Conservation (phyloP, 352 stramenopile genomes). For the Phytophthora cryptogea region DNA sequence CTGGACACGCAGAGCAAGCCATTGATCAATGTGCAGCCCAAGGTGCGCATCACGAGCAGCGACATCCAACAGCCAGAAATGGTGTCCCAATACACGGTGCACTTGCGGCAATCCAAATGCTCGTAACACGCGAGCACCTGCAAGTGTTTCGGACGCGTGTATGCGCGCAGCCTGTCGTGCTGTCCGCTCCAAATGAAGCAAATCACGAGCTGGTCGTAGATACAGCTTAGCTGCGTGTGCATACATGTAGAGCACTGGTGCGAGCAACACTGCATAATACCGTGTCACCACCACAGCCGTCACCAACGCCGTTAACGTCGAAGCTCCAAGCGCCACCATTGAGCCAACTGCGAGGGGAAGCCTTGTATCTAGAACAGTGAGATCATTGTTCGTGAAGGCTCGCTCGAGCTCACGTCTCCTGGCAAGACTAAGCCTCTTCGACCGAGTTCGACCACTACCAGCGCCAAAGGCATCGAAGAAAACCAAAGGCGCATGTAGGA, state of each 20-base stretch:
- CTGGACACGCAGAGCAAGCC: conserved; percentile 68
- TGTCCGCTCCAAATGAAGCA: conserved; percentile 64
- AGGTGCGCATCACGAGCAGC: conserved; percentile 63
- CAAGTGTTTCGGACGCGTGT: conserved; percentile 58
- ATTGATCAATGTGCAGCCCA: conserved; percentile 61
- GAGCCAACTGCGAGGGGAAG: conserved; percentile 59
- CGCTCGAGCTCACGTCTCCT: conserved; percentile 44
- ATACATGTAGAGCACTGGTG: conserved; percentile 89
- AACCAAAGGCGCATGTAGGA: conserved; percentile 89
- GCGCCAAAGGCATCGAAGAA: conserved; percentile 94
- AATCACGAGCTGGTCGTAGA: conserved; percentile 63
- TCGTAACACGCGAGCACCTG: conserved; percentile 62
- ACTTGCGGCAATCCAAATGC: conserved; percentile 69
- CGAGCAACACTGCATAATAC: conserved; percentile 80
- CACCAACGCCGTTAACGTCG: conserved; percentile 80
- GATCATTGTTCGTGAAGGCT: conserved; percentile 91
- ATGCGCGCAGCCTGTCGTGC: conserved; percentile 56
- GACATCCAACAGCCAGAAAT: conserved; percentile 65
- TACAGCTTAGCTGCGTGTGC: conserved; percentile 54
- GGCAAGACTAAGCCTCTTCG: conserved; percentile 36
- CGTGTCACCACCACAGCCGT: conserved; percentile 84
- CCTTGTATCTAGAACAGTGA: conserved; percentile 94
- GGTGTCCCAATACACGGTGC: conserved; percentile 57
- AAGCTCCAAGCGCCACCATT: conserved; percentile 81
- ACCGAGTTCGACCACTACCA: conserved; percentile 32